Base-by-base conservation (phyloP, 495 filamentous ascomycete species). In the Hypoxylon subgilvum region DNA sequence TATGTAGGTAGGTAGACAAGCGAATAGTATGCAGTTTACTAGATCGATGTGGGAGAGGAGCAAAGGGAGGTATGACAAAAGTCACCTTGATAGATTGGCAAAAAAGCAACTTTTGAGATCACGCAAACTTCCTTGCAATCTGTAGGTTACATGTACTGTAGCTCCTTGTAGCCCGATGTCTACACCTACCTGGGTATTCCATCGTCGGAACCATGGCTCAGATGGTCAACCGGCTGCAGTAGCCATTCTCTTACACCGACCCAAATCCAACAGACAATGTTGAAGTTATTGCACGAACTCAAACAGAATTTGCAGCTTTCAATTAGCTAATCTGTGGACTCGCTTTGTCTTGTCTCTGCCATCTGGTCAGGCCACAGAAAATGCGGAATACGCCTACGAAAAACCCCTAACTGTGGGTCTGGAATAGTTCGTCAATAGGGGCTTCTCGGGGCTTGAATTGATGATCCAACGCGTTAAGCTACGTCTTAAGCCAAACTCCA, bases 71-170 rank as follows among this genome's bases (percentile, higher is more conserved):
- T 41, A 22, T 36, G 28, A 44, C 44, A 49, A 57, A 47, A 35
- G 48, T 57, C n/a, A n/a, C n/a, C n/a, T n/a, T n/a, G n/a, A n/a
- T 10, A 19, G n/a, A 39, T 27, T 18, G 43, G 43, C 8, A 25
- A n/a, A 35, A 36, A 36, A 3, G 19, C 47, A 47, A 46, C 41
- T 59, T 48, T 52, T 10, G 16, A 57, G 53, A 63, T 63, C 60
- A 63, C 60, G 60, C 60, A 63, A 63, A 43, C 52, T 42, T 53
- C 53, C 60, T 57, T 53, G 60, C 18, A 57, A n/a, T n/a, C n/a
- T n/a, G n/a, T n/a, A n/a, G n/a, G n/a, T n/a, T n/a, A n/a, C n/a
- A n/a, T n/a, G n/a, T n/a, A n/a, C n/a, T n/a, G n/a, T n/a, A n/a
- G n/a, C n/a, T 53, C 53, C 60, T 57, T 53, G 60, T 18, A 57